Conservation (phyloP, 495 filamentous ascomycete species). For the Podospora fimiseda region DNA sequence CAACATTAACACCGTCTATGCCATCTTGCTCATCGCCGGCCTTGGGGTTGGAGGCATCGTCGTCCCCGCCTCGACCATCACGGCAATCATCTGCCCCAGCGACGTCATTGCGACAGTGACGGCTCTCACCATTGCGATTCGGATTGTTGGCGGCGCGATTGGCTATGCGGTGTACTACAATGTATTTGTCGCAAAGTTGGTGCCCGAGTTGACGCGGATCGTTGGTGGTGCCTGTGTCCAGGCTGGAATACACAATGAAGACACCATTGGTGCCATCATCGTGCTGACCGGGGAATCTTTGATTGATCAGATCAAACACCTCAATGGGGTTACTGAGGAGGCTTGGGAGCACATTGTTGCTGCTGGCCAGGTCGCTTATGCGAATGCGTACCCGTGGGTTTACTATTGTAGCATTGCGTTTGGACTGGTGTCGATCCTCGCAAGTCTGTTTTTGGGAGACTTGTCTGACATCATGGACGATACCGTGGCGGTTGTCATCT, state of each 20-base stretch:
- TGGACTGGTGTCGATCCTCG: constrained; percentile 55
- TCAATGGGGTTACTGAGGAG: constrained; percentile 54
- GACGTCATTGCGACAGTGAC: constrained; percentile 70
- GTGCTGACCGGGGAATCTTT: constrained; percentile 51
- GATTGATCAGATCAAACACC: constrained; percentile 42
- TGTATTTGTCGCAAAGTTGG: constrained; percentile 61
- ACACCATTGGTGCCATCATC: constrained; percentile 42
- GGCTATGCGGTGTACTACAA: constrained; percentile 75
- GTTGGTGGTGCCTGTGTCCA: constrained; percentile 49
- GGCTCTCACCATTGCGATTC: constrained; percentile 66
- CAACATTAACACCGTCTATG: constrained; percentile 57
- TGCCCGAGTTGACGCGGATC: constrained; percentile 43
- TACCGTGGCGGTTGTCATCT: constrained; percentile 60
- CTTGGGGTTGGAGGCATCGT: constrained; percentile 70
- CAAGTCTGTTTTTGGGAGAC: constrained; percentile 57
- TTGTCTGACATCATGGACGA: constrained; percentile 64
- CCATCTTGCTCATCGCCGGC: constrained; percentile 56
- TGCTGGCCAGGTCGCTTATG: constrained; percentile 57
- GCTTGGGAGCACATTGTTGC: constrained; percentile 52
- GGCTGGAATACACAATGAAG: constrained; percentile 47
- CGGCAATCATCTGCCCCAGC: constrained; percentile 66
- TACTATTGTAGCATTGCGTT: constrained; percentile 66
- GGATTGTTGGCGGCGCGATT: constrained; percentile 63
- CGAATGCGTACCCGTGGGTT: constrained; percentile 59
- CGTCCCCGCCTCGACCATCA: constrained; percentile 50